phyloP scores from a whole-genome alignment of 306 rosid species.

The Prunus mume region DNA sequence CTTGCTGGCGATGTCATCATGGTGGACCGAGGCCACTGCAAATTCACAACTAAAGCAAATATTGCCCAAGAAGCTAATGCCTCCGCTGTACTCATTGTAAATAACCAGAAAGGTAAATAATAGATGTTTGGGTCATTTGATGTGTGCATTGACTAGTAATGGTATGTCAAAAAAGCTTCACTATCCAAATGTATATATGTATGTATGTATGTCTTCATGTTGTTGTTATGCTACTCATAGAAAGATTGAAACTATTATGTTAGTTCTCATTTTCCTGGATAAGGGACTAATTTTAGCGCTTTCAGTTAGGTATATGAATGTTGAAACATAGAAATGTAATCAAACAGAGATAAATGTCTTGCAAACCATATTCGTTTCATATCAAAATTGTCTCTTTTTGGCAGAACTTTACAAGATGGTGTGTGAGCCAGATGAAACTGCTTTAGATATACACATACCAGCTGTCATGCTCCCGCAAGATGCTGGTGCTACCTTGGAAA shows the following conservation, averaged over 20 bases:
- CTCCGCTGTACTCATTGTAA: conserved; percentile 87
- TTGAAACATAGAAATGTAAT: neutral
- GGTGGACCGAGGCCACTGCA: conserved; percentile 88
- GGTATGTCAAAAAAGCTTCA: neutral
- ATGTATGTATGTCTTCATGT: neutral
- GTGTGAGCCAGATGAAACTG: conserved; percentile 79
- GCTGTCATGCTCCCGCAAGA: conserved; percentile 90
- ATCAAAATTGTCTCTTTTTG: conserved; percentile 26
- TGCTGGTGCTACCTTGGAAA: conserved; percentile 81
- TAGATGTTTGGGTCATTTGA: neutral
- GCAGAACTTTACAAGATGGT: conserved; percentile 99
- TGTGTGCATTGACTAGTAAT: neutral
- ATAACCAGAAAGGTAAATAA: conserved; percentile 66
- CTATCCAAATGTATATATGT: neutral
- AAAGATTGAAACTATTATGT: neutral
- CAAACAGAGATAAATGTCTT: neutral
- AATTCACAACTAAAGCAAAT: conserved; percentile 79
- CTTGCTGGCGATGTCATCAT: conserved; percentile 79
- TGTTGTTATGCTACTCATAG: neutral
- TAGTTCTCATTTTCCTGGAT: neutral
- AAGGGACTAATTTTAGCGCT: neutral
- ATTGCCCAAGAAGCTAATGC: conserved; percentile 86
- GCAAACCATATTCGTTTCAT: conserved; percentile 10
- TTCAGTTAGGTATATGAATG: neutral
- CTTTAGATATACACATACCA: conserved; percentile 76